A percentile compares a stretch with the other conserved stretches of the same genome.
Evolutionary conservation across 305 asterid genomes (phyloP).

Genomic region (Lippia alba): DNA sequence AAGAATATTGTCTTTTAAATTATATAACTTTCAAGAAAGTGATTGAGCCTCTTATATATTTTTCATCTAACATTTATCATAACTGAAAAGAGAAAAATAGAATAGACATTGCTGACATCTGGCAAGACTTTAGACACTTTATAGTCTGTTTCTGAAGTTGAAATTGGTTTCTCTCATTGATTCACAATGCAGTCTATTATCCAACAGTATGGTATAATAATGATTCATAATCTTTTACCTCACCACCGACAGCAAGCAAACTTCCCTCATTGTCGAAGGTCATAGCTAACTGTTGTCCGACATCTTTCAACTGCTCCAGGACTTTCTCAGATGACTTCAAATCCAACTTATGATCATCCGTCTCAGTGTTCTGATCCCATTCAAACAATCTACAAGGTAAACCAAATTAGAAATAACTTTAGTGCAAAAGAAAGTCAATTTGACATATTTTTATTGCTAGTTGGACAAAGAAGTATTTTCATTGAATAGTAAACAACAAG

Average conservation of each 20-base stretch:
- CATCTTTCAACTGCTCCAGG: constrained; percentile 71
- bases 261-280: constrained; percentile 74
- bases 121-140: constrained; percentile 1
- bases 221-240: constrained; percentile 59
- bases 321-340: constrained; percentile 69
- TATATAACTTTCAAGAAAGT: not conserved
- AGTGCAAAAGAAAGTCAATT: not conserved
- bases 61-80: constrained; percentile 4
- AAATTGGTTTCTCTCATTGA: constrained; percentile 18
- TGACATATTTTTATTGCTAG: constrained; percentile 19
- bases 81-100: constrained; percentile 3
- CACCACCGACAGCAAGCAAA: constrained; percentile 90
- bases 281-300: constrained; percentile 82
- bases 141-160: constrained; percentile 20
- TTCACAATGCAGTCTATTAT: constrained; percentile 10
- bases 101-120: not conserved
- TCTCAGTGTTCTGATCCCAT: constrained; percentile 52
- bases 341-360: constrained; percentile 49
- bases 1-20: too few species aligned
- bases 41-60: not conserved
- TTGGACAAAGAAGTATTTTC: constrained; percentile 3
- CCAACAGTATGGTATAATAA: constrained; percentile 21
- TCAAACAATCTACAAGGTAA: constrained; percentile 71
- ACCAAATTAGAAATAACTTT: constrained; percentile 23
- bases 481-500: constrained; percentile 7